Base-by-base conservation (phyloP, 169 alveolate species). In the Eimeria necatrix region DNA sequence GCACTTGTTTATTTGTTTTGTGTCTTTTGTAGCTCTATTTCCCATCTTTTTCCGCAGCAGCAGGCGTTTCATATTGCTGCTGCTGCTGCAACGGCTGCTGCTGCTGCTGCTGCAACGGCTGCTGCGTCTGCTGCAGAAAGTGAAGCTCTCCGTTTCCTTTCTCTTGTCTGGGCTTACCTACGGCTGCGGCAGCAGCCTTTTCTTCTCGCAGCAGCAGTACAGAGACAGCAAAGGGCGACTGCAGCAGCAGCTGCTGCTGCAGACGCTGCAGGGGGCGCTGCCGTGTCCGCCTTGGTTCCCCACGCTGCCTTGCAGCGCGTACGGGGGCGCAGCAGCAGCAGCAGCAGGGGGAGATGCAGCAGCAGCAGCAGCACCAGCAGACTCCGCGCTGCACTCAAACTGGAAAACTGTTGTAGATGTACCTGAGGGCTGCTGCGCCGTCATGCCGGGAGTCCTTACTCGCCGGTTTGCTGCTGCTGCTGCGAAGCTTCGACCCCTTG, bases 231-330 rank as follows among this genome's bases (percentile, higher is more conserved):
- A n/a, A 24, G 78, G 78, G 41, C 9, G 32, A 8, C 32, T 68
- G 78, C 78, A n/a, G n/a, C 78, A n/a, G 32, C 78, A 68, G 78
- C 78, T 68, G 78, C 32, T 68, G 78, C 78, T 68, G 78, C 78
- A 68, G 32, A 68, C 78, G 32, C 78, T 68, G 78, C 78, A 68
- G 32, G 78, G 78, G 46, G 78, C 32, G n/a, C 14, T n/a, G 32
- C 46, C 32, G 32, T n/a, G n/a, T 12, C 78, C 78, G 12, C 78
- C 78, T 26, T 83, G 91, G 91, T 83, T 83, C 18, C 91, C 91
- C 76, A 83, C 91, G 46, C 78, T 83, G 26, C 91, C 91, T 10
- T 18, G 5, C 4, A 16, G 73, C 3, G 91, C 91, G 26, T 83
- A 83, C 56, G 60, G 26, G 24, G 56, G 32, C 22, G 5, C 49